Percentiles rank a stretch among this genome's conserved stretches.
These are phyloP conservation scores for Lipomyces yamadae DNA, from an alignment of 805 yeast species.

Conservation along the genomic window DNA sequence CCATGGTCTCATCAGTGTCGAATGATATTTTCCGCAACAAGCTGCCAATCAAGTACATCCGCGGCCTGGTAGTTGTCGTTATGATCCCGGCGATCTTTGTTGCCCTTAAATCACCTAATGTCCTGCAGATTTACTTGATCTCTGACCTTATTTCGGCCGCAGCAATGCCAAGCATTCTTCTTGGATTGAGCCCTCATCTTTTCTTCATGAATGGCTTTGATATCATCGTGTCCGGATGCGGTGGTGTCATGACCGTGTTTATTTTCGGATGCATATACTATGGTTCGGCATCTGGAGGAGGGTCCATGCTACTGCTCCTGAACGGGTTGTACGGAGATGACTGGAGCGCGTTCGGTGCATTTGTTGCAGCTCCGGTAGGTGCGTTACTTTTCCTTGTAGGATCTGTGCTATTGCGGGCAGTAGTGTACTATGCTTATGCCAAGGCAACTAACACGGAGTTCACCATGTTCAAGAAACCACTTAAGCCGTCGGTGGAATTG, in stretches of 20 bases:
- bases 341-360: slow-evolving; percentile 96
- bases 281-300: slow-evolving; percentile 74
- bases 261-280: slow-evolving; percentile 84
- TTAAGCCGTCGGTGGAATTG: neutral
- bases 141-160: slow-evolving; percentile 90
- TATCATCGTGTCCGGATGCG: slow-evolving; percentile 79
- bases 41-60: slow-evolving; percentile 65
- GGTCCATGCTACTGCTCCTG: slow-evolving; percentile 64
- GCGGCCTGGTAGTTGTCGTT: slow-evolving; percentile 70
- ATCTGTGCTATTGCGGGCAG: slow-evolving; percentile 24
- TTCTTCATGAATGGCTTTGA: slow-evolving; percentile 80
- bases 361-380: slow-evolving; percentile 86
- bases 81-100: slow-evolving; percentile 89
- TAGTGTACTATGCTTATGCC: slow-evolving; percentile 9
- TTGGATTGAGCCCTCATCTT: slow-evolving; percentile 71
- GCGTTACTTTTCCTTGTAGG: slow-evolving; percentile 56
- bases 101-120: slow-evolving; percentile 80
- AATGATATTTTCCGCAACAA: slow-evolving; percentile 88
- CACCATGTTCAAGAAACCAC: slow-evolving; percentile 24
- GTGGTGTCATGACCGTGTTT: slow-evolving; percentile 79
- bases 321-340: slow-evolving; percentile 76
- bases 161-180: slow-evolving; percentile 78
- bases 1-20: slow-evolving; percentile 84
- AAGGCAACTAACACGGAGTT: slow-evolving; percentile 8
- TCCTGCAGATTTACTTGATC: slow-evolving; percentile 83